Evolutionary conservation across 331 rosid species (phyloP), one percentile per base, ranked within the genome.

Genomic region (Rhamnella rubrinervis): DNA sequence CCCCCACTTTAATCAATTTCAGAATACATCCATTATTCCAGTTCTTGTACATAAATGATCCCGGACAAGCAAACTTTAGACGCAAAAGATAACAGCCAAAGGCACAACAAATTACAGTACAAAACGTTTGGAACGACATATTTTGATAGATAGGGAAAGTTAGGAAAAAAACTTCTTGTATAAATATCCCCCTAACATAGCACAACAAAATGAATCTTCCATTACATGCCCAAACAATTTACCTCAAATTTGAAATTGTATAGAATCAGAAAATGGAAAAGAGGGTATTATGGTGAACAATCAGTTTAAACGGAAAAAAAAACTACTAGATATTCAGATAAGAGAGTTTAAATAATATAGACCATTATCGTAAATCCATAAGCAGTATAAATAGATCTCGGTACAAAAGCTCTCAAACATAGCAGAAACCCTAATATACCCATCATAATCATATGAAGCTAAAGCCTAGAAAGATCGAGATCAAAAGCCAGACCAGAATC

Each of bases 361-460:
- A 76, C 47, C 67, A 75, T 76, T 47, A 77, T 68, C 55, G 62
- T 64, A 82, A 82, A 82, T 64, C 75, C 77, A 74, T 74, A 68
- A 39, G 77, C 71, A 80, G 73, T 70, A 72, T 79, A 61, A 61
- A 71, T 37, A 82, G 86, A 93, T 75, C 80, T 63, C 56, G 70
- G 59, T 18, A 71, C 65, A 21, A n/a, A 40, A 57, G 70, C 72
- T 74, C 73, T 75, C 68, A 72, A 72, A 66, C 59, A 60, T 55
- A 62, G 40, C 73, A 65, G 67, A 72, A 72, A 71, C 71, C 75
- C 77, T 63, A 50, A 63, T 26, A 55, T 13, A 69, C 63, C 53
- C 35, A 31, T 31, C 35, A 31, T 26, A 31, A 44, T 39, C 55
- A 44, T 21, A 49, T 40, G 55, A 40, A 71, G 61, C 64, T 61